phyloP scores from a whole-genome alignment of 805 yeast genomes.

The Yarrowia hollandica region DNA sequence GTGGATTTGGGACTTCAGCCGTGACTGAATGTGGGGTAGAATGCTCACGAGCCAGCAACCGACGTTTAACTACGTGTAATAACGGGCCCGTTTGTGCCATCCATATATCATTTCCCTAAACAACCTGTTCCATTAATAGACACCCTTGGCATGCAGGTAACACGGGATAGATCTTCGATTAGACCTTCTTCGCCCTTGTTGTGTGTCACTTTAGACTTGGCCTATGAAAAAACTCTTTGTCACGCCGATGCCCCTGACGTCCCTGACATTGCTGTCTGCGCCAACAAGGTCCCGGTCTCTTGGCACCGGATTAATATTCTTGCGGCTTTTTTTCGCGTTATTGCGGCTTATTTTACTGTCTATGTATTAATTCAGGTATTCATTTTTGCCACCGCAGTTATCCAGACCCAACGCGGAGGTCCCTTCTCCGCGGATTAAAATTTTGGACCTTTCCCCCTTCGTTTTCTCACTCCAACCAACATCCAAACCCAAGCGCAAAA shows the following conservation, averaged over 20 bases:
- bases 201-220: conserved; percentile 19
- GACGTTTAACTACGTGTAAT: too few species aligned
- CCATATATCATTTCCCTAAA: too few species aligned
- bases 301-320: neutral
- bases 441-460: neutral
- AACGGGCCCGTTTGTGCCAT: too few species aligned
- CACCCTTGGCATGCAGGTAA: conserved; percentile 2
- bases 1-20: conserved; percentile 18
- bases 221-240: neutral
- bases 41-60: too few species aligned
- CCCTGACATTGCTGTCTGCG: conserved; percentile 24
- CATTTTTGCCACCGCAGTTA: neutral
- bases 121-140: too few species aligned
- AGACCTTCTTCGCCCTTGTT: neutral
- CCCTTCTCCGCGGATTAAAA: conserved; percentile 4
- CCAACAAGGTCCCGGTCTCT: neutral
- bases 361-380: too few species aligned
- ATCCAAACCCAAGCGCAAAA: neutral
- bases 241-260: neutral
- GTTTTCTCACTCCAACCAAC: too few species aligned
- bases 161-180: conserved; percentile 3
- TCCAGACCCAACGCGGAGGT: neutral
- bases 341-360: too few species aligned
- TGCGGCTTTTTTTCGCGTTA: neutral
- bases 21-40: conserved; percentile 6